phyloP scores from a whole-genome alignment of 106 monocot genomes.

The Allium fistulosum region DNA sequence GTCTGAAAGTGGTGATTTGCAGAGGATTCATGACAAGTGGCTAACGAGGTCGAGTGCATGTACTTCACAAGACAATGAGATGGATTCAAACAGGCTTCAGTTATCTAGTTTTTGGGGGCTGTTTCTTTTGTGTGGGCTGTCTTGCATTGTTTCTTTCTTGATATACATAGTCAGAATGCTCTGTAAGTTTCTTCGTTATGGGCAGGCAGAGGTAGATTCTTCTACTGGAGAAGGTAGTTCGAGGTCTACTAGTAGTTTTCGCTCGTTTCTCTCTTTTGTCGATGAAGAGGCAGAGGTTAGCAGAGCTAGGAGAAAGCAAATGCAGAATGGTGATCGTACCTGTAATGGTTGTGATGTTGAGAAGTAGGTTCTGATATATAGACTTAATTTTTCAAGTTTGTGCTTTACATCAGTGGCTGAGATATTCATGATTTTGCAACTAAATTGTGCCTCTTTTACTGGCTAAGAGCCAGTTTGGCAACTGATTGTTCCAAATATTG shows the following conservation, averaged over 20 bases:
- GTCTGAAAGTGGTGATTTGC: conserved; percentile 78
- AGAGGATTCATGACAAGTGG: conserved; percentile 73
- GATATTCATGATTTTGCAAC: too few species aligned
- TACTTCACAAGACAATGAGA: conserved; percentile 23
- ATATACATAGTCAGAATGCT: conserved; percentile 35
- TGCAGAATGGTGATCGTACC: neutral
- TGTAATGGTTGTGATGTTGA: too few species aligned
- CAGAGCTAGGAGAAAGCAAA: conserved; percentile 15
- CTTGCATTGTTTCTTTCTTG: conserved; percentile 46
- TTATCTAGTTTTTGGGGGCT: conserved; percentile 52
- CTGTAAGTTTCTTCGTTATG: conserved; percentile 28
- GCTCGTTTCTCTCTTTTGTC: conserved; percentile 44
- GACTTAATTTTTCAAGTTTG: too few species aligned
- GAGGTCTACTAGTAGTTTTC: conserved; percentile 6
- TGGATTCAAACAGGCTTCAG: conserved; percentile 41
- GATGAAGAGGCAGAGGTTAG: conserved; percentile 31
- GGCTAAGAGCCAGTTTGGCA: too few species aligned
- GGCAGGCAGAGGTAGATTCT: neutral
- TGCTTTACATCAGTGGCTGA: too few species aligned
- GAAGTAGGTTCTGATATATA: too few species aligned
- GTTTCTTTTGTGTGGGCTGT: conserved; percentile 55
- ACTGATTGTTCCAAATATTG: too few species aligned
- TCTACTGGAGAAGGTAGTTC: conserved; percentile 2
- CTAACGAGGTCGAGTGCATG: conserved; percentile 22
- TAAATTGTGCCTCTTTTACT: too few species aligned